Conservation (phyloP, 2,329 filamentous ascomycete genomes). For the Colletotrichum salicis region DNA sequence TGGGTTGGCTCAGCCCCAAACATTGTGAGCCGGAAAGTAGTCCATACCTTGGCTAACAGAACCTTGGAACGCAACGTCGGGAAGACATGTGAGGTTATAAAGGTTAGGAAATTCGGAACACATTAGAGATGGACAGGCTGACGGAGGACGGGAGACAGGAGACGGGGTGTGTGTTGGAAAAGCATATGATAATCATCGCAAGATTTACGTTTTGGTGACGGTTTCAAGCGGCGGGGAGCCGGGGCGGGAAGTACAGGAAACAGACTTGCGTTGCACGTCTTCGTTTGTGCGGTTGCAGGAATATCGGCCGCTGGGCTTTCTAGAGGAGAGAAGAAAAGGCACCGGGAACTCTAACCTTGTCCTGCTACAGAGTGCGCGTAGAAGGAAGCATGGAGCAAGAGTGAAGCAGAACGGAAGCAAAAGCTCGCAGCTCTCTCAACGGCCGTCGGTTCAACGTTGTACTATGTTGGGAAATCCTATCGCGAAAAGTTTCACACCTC, state of each 20-base stretch:
- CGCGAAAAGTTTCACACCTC: not conserved
- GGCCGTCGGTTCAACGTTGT: not conserved
- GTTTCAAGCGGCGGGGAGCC: constrained; percentile 8
- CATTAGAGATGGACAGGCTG: not conserved
- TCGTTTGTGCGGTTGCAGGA: not conserved
- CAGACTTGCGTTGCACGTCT: not conserved
- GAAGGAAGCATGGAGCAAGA: not conserved
- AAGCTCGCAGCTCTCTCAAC: not conserved
- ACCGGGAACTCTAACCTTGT: constrained; percentile 8
- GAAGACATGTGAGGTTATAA: not conserved
- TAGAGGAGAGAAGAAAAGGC: not conserved
- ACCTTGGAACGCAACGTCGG: not conserved
- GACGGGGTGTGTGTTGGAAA: too few relatives aligned
- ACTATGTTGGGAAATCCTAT: not conserved
- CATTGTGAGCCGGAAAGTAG: not conserved
- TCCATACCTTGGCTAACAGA: not conserved
- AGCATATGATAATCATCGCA: not conserved
- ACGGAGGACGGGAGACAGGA: too few relatives aligned
- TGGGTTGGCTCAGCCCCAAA: not conserved
- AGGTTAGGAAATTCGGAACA: not conserved
- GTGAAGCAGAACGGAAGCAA: not conserved
- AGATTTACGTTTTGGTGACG: not conserved
- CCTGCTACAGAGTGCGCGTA: constrained; percentile 1
- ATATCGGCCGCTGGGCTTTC: not conserved
- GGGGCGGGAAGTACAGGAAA: not conserved